A percentile compares a stretch with the other conserved stretches of the same genome.
Conservation (phyloP, 768 basidiomycete genomes). For the Lentinula boryana region DNA sequence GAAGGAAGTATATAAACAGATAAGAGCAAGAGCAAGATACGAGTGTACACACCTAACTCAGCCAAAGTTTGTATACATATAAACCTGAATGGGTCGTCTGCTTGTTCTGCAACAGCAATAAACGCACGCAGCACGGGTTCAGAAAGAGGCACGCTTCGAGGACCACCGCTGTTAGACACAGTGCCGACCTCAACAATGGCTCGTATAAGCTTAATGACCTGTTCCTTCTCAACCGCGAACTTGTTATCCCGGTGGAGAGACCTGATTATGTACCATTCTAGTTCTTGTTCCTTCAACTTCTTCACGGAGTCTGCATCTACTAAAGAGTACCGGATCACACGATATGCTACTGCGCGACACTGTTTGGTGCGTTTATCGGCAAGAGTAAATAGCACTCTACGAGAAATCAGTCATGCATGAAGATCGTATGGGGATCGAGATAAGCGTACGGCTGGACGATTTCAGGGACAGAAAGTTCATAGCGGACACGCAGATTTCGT, state of each 20-base stretch:
- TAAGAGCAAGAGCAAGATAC: not conserved
- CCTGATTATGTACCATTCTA: slow-evolving; percentile 93
- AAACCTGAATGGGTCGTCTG: slow-evolving; percentile 82
- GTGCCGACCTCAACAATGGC: slow-evolving; percentile 74
- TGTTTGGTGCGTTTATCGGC: slow-evolving; percentile 69
- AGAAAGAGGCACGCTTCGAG: slow-evolving; percentile 54
- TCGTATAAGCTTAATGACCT: slow-evolving; percentile 86
- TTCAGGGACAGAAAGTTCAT: slow-evolving; percentile 65
- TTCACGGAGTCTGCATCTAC: slow-evolving; percentile 71
- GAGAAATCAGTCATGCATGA: slow-evolving; percentile 7
- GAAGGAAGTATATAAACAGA: not conserved
- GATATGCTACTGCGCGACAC: slow-evolving; percentile 77
- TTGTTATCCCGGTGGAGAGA: slow-evolving; percentile 84
- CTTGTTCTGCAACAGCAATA: slow-evolving; percentile 89
- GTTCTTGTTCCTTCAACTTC: slow-evolving; percentile 50
- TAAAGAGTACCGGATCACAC: slow-evolving; percentile 72
- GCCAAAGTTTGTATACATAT: slow-evolving; percentile 83
- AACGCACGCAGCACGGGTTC: slow-evolving; percentile 80
- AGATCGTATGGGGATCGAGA: not conserved
- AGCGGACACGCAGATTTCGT: slow-evolving; percentile 68
- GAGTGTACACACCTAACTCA: slow-evolving; percentile 68
- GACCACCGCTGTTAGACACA: slow-evolving; percentile 39
- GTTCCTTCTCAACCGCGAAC: slow-evolving; percentile 81
- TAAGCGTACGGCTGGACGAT: slow-evolving; percentile 67
- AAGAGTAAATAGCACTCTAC: slow-evolving; percentile 72